A percentile compares a stretch with the other conserved stretches of the same genome.
These are phyloP conservation scores for Coemansia furcata DNA, from an alignment of 192 early-diverging fungal genomes.

Conservation along the genomic window DNA sequence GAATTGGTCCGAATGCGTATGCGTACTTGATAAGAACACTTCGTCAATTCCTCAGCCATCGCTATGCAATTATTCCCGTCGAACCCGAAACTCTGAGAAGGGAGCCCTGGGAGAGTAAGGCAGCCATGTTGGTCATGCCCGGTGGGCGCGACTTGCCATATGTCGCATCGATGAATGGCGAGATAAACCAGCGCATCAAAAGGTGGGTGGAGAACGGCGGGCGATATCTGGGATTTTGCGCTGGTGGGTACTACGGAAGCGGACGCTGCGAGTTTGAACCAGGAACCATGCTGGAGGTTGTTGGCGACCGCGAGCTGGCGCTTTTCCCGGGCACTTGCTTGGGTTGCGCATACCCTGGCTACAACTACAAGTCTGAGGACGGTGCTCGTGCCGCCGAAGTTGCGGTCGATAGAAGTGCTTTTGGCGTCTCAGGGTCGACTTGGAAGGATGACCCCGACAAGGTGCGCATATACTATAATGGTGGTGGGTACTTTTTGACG, in stretches of 20 bases:
- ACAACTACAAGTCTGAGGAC: slow-evolving; percentile 78
- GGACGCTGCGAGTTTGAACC: slow-evolving; percentile 75
- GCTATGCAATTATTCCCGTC: slow-evolving; percentile 88
- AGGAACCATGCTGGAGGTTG: slow-evolving; percentile 60
- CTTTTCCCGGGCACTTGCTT: slow-evolving; percentile 67
- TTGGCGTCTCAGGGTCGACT: slow-evolving; percentile 17
- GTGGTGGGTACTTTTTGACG: slow-evolving; percentile 66
- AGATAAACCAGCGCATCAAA: slow-evolving; percentile 60
- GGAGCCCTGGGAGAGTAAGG: slow-evolving; percentile 89
- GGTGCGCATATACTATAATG: slow-evolving; percentile 66
- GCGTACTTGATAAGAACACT: slow-evolving; percentile 59
- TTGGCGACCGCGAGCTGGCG: slow-evolving; percentile 69
- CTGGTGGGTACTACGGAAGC: slow-evolving; percentile 83
- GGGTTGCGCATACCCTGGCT: slow-evolving; percentile 78
- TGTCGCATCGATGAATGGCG: slow-evolving; percentile 65
- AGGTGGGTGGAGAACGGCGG: slow-evolving; percentile 75
- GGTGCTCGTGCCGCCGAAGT: slow-evolving; percentile 67
- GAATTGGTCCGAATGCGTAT: slow-evolving; percentile 35
- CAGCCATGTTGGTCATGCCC: slow-evolving; percentile 82
- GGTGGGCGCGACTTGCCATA: slow-evolving; percentile 89
- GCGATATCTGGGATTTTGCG: slow-evolving; percentile 88
- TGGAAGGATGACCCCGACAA: slow-evolving; percentile 44
- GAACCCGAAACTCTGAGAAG: slow-evolving; percentile 64
- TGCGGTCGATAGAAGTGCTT: slow-evolving; percentile 32
- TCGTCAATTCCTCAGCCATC: slow-evolving; percentile 68